Base-by-base conservation (phyloP, 2,329 filamentous ascomycete genomes). In the Teratosphaeria gauchensis region DNA sequence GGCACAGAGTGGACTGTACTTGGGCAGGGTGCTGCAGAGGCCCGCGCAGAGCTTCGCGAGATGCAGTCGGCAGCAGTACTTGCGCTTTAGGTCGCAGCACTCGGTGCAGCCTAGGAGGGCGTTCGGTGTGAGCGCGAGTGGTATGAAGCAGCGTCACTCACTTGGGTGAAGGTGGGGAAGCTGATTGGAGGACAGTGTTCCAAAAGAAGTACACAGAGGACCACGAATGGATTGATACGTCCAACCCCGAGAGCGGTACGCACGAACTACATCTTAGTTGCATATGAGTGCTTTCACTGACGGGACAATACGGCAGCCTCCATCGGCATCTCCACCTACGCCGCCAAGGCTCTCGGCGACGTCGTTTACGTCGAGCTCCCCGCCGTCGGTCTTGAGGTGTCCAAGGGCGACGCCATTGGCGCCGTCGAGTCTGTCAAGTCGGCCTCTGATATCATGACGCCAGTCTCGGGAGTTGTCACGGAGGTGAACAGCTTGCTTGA, bases 371-470 rank as follows among this genome's bases (percentile, higher is more conserved):
- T 97, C 70, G 94, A 99, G 81, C 87, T 99, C 32, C 94, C 94
- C 58, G 80, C 86, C 65, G 72, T 80, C 58, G 87, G 84, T 64
- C 78, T 85, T 66, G 83, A 87, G 68, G 82, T 95, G 62, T 76
- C 77, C 59, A 82, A 85, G 59, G 91, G 91, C 69, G 92, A 97
- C 72, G 82, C 88, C 64, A 88, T 97, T 66, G 94, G 94, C 66
- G 91, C 92, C 61, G 92, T 99, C 68, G 94, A 99, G 80, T 96
- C 91, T 2, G 94, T 99, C 75, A 99, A 99, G 82, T 94, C 88
- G 63, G 94, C 94, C n/a, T 92, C 90, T 63, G 94, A 99, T 74
- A 96, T 99, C 80, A 88, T 96, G 78, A 86, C 90, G 14, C 94
- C 94, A 19, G 83, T 96, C 65, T 78, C 82, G 56, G 92, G 92